Base-by-base conservation (phyloP, 2,329 filamentous ascomycete genomes). In the Atkinsonella hypoxylon region DNA sequence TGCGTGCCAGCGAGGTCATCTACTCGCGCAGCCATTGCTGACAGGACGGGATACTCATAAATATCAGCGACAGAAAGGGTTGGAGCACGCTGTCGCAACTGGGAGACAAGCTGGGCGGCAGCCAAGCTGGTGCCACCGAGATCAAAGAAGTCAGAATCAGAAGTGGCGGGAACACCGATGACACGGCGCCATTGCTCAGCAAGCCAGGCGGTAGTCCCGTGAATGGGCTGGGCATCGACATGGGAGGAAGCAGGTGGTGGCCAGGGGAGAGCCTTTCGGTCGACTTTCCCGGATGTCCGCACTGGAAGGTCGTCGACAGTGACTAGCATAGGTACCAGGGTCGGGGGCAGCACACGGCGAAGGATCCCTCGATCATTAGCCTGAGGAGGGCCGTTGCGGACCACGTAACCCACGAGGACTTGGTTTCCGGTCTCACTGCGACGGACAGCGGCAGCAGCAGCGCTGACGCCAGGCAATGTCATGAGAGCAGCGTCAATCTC, bases 401-500 rank as follows among this genome's bases (percentile, higher is more conserved):
- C 57, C 6, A 58, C 40, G 13, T 58, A 58, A 2, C 57, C 57
- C 2, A 57, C 56, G 20, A 58, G 55, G 13, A 58, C 52, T 45
- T 57, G 56, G 22, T 49, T 56, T 40, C 56, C 57, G 12, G 49
- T 41, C 47, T 56, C 56, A 20, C 55, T 57, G 44, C 53, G 53
- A 1, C 52, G 54, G 38, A 58, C 53, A 11, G 55, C 48, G 18
- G 53, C 51, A 3, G 57, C 57, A 4, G 43, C 57, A 11, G 54
- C 55, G 41, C 46, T 49, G n/a, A 58, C 55, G 8, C 56, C 57
- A 2, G 57, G 55, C 1, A 58, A 51, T 2, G 50, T 55, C 49
- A 56, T 48, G 15, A 61, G 47, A 11, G 53, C 56, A 18, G 55
- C 52, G 39, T 63, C 58, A 42, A 64, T 55, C 41, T 64, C 61